Conservation (phyloP, 2,329 filamentous ascomycete species). For the Malbranchea cinnamomea region DNA sequence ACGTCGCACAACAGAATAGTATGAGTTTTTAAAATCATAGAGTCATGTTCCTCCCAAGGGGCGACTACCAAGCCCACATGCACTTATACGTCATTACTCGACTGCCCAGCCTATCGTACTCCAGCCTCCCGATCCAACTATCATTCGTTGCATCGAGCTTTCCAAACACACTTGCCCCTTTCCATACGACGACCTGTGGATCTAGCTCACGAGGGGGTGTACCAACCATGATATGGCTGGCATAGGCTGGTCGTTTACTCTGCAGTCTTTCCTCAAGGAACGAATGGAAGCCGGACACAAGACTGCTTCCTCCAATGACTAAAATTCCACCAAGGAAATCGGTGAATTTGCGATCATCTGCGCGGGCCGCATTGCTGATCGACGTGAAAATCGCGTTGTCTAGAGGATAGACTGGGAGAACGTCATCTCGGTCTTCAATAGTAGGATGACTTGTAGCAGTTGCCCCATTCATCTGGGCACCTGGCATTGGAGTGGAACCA, state of each 20-base stretch:
- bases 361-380: constrained; percentile 72
- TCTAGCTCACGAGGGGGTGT: constrained; percentile 81
- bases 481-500: constrained; percentile 27
- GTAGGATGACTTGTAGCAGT: constrained; percentile 16
- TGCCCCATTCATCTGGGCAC: constrained; percentile 7
- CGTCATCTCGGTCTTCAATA: constrained; percentile 54
- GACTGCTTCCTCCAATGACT: constrained; percentile 73
- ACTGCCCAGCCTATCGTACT: constrained; percentile 75
- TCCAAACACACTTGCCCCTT: constrained; percentile 91
- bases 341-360: constrained; percentile 82
- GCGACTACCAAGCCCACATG: constrained; percentile 45
- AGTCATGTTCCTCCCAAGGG: no score
- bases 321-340: constrained; percentile 85
- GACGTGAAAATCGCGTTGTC: constrained; percentile 82
- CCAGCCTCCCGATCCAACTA: constrained; percentile 76
- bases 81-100: constrained; percentile 74
- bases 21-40: no score
- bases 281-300: constrained; percentile 63
- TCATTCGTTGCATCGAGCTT: constrained; percentile 78
- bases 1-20: no score
- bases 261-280: constrained; percentile 74
- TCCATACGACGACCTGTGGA: constrained; percentile 95
- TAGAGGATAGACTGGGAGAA: constrained; percentile 68
- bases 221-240: constrained; percentile 53
- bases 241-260: constrained; percentile 43